These are phyloP conservation scores for Talaromyces sp. DNA, from an alignment of 2,329 filamentous ascomycete genomes.

Conservation along the genomic window DNA sequence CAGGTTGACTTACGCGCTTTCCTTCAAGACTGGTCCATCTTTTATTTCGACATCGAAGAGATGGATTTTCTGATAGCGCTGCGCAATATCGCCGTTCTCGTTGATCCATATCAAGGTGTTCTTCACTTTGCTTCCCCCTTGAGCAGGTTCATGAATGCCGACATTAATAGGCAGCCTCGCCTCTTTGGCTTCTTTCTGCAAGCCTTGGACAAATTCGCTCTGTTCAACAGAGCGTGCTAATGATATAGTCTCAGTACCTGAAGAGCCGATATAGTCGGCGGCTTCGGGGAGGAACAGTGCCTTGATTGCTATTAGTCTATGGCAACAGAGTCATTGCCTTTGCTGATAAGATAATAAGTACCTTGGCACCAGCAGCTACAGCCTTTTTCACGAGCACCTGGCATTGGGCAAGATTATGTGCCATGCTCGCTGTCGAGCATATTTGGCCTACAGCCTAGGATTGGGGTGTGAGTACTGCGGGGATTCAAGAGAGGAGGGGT, in stretches of 20 bases:
- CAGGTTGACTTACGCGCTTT: constrained; percentile 47
- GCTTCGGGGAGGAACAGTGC: constrained; percentile 91
- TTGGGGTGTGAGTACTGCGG: constrained; percentile 6
- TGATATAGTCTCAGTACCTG: constrained; percentile 62
- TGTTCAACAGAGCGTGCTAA: constrained; percentile 63
- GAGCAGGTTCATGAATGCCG: constrained; percentile 73
- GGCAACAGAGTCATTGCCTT: neutral
- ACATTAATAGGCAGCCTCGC: constrained; percentile 72
- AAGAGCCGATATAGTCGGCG: constrained; percentile 76
- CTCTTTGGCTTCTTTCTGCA: constrained; percentile 62
- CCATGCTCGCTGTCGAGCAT: constrained; percentile 74
- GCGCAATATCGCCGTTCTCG: constrained; percentile 53
- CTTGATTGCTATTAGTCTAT: constrained; percentile 32
- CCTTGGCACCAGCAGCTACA: constrained; percentile 71
- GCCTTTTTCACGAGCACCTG: constrained; percentile 68
- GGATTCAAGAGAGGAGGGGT: constrained; percentile 6
- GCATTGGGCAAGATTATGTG: constrained; percentile 76
- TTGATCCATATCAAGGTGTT: constrained; percentile 67
- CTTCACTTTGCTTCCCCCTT: constrained; percentile 50
- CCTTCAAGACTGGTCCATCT: constrained; percentile 55
- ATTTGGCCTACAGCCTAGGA: constrained; percentile 80
- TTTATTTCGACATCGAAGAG: constrained; percentile 71
- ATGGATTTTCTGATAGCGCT: constrained; percentile 82
- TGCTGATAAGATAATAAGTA: constrained; percentile 27
- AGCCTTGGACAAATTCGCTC: constrained; percentile 71